Evolutionary conservation across 345 rosid genomes (phyloP).

Genomic region (Alliaria petiolata): DNA sequence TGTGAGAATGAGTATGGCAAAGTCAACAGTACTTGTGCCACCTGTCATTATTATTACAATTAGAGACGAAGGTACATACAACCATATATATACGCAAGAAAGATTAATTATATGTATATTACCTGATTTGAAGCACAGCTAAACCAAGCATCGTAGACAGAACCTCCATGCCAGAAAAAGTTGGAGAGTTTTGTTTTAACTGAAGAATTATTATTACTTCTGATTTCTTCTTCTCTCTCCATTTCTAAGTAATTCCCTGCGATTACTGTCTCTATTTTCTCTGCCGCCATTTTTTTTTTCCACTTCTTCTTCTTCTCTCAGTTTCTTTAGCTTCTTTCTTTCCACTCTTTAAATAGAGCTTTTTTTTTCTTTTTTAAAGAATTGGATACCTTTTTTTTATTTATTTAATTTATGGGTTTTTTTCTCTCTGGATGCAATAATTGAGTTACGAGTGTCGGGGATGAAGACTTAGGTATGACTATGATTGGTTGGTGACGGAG

Average conservation of each 20-base stretch:
- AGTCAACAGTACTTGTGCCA: slow-evolving; percentile 93
- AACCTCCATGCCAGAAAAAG: slow-evolving; percentile 91
- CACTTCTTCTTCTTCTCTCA: slow-evolving; percentile 10
- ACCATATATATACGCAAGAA: too few relatives aligned
- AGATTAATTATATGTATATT: too few relatives aligned
- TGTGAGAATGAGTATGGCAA: slow-evolving; percentile 96
- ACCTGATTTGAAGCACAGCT: slow-evolving; percentile 98
- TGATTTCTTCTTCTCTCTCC: slow-evolving; percentile 57
- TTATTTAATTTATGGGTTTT: slow-evolving; percentile 1
- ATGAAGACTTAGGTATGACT: slow-evolving; percentile 29
- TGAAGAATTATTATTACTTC: slow-evolving; percentile 26
- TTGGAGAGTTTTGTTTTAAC: slow-evolving; percentile 53
- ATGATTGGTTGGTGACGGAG: slow-evolving; percentile 38
- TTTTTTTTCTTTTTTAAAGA: not conserved
- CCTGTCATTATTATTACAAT: slow-evolving; percentile 36
- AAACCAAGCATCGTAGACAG: slow-evolving; percentile 98
- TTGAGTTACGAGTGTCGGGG: slow-evolving; percentile 50
- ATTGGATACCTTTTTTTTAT: not conserved
- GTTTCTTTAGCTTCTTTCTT: not conserved
- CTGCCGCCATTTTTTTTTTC: slow-evolving; percentile 64
- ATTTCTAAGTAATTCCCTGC: slow-evolving; percentile 93
- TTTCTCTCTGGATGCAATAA: slow-evolving; percentile 35
- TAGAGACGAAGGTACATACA: slow-evolving; percentile 13
- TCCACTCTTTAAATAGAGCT: slow-evolving; percentile 58
- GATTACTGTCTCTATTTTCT: slow-evolving; percentile 89